These are phyloP conservation scores for Penicillium nordicum DNA, from an alignment of 2,329 filamentous ascomycete species.

Conservation along the genomic window DNA sequence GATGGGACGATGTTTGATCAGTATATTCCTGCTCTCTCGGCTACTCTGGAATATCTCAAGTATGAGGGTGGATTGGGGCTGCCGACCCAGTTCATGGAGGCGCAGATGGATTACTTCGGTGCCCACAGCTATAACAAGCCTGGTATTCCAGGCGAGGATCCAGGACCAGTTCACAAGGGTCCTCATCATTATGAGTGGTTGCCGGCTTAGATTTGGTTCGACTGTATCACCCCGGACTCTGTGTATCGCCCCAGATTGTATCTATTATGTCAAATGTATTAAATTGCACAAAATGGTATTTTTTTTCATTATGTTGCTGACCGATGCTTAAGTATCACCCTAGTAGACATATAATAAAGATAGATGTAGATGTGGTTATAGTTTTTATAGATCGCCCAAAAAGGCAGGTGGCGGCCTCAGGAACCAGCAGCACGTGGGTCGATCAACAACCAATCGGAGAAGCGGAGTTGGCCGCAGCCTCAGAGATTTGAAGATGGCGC, in stretches of 20 bases:
- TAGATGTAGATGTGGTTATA: neutral
- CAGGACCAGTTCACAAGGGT: slow-evolving; percentile 53
- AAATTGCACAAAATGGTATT: neutral
- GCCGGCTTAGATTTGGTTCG: slow-evolving; percentile 31
- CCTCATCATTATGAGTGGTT: slow-evolving; percentile 64
- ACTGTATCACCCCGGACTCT: neutral
- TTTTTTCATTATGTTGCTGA: neutral
- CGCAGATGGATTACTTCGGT: slow-evolving; percentile 69
- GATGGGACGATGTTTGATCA: slow-evolving; percentile 56
- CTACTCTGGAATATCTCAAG: slow-evolving; percentile 66
- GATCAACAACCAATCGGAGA: slow-evolving; percentile 22
- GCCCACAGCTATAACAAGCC: slow-evolving; percentile 60
- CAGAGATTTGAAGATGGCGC: slow-evolving; percentile 21
- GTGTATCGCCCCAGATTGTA: neutral
- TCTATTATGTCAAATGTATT: neutral
- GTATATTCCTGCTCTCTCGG: slow-evolving; percentile 58
- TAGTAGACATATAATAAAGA: neutral
- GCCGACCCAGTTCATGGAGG: slow-evolving; percentile 67
- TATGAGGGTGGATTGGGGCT: slow-evolving; percentile 58
- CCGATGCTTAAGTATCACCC: neutral
- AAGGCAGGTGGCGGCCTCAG: slow-evolving; percentile 20
- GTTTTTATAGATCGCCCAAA: slow-evolving; percentile 6
- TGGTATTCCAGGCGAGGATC: slow-evolving; percentile 50
- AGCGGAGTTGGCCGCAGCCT: slow-evolving; percentile 4
- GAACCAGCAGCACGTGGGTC: slow-evolving; percentile 25